Evolutionary conservation across 805 yeast genomes (phyloP).

Genomic region (Zygotorulaspora danielsina): DNA sequence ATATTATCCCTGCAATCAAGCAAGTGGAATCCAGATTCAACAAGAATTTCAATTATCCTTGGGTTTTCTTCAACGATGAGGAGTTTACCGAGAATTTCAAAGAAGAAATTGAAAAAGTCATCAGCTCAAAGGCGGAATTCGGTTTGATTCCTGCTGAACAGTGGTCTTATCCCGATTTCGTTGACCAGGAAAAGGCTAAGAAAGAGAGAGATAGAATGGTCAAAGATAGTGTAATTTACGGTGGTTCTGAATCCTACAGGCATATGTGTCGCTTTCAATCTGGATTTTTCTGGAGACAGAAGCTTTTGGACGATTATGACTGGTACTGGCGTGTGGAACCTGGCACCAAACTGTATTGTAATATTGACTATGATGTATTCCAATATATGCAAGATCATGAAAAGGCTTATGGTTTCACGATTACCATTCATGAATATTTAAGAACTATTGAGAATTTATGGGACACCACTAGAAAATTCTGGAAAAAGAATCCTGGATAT

Average conservation of each 20-base stretch:
- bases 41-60: constrained; percentile 69
- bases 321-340: constrained; percentile 97
- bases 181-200: constrained; percentile 71
- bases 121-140: constrained; percentile 65
- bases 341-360: constrained; percentile 66
- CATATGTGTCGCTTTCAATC: constrained; percentile 89
- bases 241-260: constrained; percentile 69
- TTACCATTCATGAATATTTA: constrained; percentile 63
- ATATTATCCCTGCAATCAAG: constrained; percentile 58
- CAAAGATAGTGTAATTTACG: constrained; percentile 59
- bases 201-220: constrained; percentile 54
- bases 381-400: constrained; percentile 72
- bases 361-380: constrained; percentile 74
- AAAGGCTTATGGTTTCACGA: constrained; percentile 71
- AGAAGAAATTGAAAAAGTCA: constrained; percentile 45
- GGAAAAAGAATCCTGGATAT: constrained; percentile 53
- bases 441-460: constrained; percentile 76
- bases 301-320: constrained; percentile 60
- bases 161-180: constrained; percentile 83
- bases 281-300: constrained; percentile 77
- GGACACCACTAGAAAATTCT: constrained; percentile 64
- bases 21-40: constrained; percentile 79
- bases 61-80: constrained; percentile 87
- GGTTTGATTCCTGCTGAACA: constrained; percentile 72
- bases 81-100: constrained; percentile 71